phyloP scores from a whole-genome alignment of 1,284 basidiomycete genomes.

The Malassezia obtusa region DNA sequence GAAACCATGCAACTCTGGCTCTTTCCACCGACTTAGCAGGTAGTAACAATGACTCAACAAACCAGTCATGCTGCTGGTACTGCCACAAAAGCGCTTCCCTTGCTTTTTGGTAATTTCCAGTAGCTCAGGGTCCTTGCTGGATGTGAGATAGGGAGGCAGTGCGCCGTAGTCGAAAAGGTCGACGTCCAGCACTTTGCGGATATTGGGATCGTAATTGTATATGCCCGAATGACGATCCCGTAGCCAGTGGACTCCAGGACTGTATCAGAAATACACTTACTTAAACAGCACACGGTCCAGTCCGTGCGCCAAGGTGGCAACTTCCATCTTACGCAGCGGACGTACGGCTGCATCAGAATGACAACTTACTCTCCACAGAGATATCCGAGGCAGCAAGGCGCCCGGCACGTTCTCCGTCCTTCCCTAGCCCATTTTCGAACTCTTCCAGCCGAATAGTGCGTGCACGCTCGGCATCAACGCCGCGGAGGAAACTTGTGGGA shows the following conservation, averaged over 20 bases:
- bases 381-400: constrained; percentile 1
- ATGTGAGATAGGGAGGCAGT: constrained; percentile 65
- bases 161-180: constrained; percentile 84
- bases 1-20: constrained; percentile 42
- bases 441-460: constrained; percentile 11
- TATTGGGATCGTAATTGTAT: constrained; percentile 70
- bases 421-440: neutral
- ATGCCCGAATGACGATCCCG: constrained; percentile 74
- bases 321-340: constrained; percentile 46
- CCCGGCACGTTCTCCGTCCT: neutral
- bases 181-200: constrained; percentile 65
- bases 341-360: constrained; percentile 13
- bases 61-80: constrained; percentile 80
- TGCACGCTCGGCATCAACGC: constrained; percentile 8
- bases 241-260: constrained; percentile 83
- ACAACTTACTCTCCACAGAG: neutral
- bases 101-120: constrained; percentile 58
- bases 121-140: constrained; percentile 69
- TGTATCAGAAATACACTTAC: constrained; percentile 41
- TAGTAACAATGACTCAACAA: constrained; percentile 82
- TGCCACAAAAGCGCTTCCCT: constrained; percentile 64
- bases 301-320: constrained; percentile 65
- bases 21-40: constrained; percentile 45
- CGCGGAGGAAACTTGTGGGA: constrained; percentile 7
- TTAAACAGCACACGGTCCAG: constrained; percentile 57